Evolutionary conservation across 495 filamentous ascomycete genomes (phyloP), one percentile per base, ranked within the genome.

Genomic region (Hypoxylon lienhwacheense): DNA sequence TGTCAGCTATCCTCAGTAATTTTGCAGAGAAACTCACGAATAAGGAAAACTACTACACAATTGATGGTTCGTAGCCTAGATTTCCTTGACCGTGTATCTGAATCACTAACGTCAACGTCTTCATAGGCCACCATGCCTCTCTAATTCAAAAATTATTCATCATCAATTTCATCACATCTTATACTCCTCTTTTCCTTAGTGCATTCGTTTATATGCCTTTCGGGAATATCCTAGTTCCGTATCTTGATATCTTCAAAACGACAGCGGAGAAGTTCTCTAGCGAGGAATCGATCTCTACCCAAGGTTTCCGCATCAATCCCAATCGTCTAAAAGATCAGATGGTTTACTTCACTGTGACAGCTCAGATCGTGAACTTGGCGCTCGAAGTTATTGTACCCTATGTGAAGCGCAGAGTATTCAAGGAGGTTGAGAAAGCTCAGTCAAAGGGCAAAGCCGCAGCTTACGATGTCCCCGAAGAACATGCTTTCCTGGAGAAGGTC

Each of bases 131-230:
- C 55, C 84, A 95, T 55, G 79, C 81, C 2, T 86, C 90, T 1
- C 76, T 97, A 64, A 91, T 90, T 2, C 82, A 83, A 62, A 98
- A 98, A 70, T 82, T 95, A 33, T 97, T 98, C 59, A 82, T 98
- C 16, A 80, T 98, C 57, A 97, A 98, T 73, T 96, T 97, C 64
- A 93, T 98, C 65, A 96, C 90, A 8, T 97, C 93, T 0, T 98
- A 97, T 65, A 81, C 96, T 2, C 87, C 90, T 0, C 83, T 98
- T 22, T 86, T 95, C 69, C 75, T 98, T 10, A 97, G 93, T 0
- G 91, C 93, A 5, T 98, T 98, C 66, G 85, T 98, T 46, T 98
- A 98, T 60, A 88, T 98, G 17, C 95, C 93, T 0, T 98, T 97
- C 68, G 93, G 88, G 5, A 85, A 82, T 59, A 59, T 88, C 25